Conservation (phyloP, 257 asterid species). For the Orobanche coerulescens region DNA sequence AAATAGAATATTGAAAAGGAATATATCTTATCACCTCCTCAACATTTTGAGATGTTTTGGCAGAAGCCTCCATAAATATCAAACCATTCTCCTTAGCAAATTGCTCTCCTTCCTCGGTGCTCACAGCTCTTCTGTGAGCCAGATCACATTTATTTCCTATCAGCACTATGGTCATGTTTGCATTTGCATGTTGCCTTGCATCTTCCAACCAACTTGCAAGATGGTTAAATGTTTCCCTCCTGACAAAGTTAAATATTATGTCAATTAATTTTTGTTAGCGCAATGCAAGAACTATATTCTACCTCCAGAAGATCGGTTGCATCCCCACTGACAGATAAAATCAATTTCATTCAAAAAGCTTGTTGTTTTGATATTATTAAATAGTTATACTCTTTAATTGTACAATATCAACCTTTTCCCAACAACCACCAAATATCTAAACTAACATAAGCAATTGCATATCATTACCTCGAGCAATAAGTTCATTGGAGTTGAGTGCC, state of each 20-base stretch:
- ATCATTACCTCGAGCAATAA: conserved; percentile 11
- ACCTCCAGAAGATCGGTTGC: not conserved
- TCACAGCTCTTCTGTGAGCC: conserved; percentile 73
- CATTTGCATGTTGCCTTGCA: conserved; percentile 69
- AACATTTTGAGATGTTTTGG: conserved; percentile 80
- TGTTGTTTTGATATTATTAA: not conserved
- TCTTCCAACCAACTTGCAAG: conserved; percentile 83
- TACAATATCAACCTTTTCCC: not conserved
- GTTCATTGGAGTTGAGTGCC: conserved; percentile 7
- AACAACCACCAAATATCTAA: conserved; percentile 2
- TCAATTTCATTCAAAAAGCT: not conserved
- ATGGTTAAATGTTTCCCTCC: conserved; percentile 85
- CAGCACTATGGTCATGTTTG: conserved; percentile 67
- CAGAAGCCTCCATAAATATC: conserved; percentile 82
- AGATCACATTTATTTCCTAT: conserved; percentile 73
- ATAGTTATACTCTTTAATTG: not conserved
- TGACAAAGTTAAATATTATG: conserved; percentile 14
- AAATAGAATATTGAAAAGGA: not conserved
- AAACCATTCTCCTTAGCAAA: conserved; percentile 77
- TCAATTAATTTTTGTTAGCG: not conserved
- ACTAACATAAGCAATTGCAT: conserved; percentile 1
- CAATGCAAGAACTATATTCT: not conserved
- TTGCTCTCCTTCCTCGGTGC: conserved; percentile 76
- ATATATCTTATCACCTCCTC: conserved; percentile 50
- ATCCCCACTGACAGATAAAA: conserved; percentile 1